phyloP scores from a whole-genome alignment of 805 yeast genomes.

The Starmerella powellii region DNA sequence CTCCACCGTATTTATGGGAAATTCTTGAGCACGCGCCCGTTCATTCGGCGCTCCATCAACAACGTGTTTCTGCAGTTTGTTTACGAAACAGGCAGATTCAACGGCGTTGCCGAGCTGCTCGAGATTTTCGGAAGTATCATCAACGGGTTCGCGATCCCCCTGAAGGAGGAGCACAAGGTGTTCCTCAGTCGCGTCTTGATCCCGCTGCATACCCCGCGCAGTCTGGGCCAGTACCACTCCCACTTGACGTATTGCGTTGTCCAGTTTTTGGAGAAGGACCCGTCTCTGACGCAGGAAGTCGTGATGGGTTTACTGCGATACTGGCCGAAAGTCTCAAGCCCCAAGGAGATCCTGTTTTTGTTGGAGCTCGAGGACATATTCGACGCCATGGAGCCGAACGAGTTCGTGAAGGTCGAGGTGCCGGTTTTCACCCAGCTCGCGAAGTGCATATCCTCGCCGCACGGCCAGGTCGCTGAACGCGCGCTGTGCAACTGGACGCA shows the following conservation, averaged over 20 bases:
- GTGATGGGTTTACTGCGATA: conserved; percentile 81
- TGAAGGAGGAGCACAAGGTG: conserved; percentile 92
- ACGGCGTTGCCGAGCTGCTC: conserved; percentile 87
- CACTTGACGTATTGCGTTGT: conserved; percentile 95
- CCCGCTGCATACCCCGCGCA: conserved; percentile 85
- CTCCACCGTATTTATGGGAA: conserved; percentile 94
- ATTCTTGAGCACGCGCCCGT: conserved; percentile 76
- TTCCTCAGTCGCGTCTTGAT: conserved; percentile 75
- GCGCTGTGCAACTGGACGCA: conserved; percentile 90
- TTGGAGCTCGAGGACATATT: conserved; percentile 94
- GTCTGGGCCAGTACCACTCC: conserved; percentile 84
- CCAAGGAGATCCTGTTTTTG: conserved; percentile 90
- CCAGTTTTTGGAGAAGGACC: conserved; percentile 92
- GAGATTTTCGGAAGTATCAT: conserved; percentile 94
- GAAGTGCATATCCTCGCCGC: conserved; percentile 86
- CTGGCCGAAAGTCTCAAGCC: conserved; percentile 94
- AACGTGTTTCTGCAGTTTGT: conserved; percentile 86
- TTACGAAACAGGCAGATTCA: conserved; percentile 90
- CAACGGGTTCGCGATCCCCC: conserved; percentile 93
- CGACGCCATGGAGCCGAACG: conserved; percentile 89
- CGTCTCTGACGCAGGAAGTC: conserved; percentile 86
- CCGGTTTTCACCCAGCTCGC: conserved; percentile 90
- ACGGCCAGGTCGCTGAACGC: conserved; percentile 94
- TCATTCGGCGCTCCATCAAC: conserved; percentile 79
- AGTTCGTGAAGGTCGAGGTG: conserved; percentile 80